Percentiles rank a stretch among this genome's conserved stretches.
Evolutionary conservation across 331 rosid species (phyloP).

Genomic region (Arachis monticola): DNA sequence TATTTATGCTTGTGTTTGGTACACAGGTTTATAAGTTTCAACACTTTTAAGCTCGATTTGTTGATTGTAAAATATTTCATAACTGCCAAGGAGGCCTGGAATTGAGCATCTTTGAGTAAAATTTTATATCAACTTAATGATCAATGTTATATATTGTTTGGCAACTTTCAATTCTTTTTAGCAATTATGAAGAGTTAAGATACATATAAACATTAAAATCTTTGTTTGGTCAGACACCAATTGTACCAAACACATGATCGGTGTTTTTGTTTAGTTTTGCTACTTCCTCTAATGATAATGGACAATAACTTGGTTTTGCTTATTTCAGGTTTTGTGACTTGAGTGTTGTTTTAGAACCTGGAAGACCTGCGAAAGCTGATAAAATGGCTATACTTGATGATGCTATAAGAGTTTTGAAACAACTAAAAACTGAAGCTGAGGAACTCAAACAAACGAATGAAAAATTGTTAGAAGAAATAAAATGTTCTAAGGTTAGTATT

Average conservation of each 20-base stretch:
- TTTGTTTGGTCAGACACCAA: neutral
- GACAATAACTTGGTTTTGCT: conserved; percentile 26
- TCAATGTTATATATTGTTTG: neutral
- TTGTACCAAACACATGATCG: neutral
- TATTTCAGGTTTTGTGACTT: conserved; percentile 77
- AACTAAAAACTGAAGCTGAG: conserved; percentile 74
- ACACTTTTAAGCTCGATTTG: neutral
- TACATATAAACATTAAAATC: neutral
- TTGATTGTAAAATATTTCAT: neutral
- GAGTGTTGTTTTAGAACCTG: conserved; percentile 83
- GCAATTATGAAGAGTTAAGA: neutral
- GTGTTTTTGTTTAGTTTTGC: conserved; percentile 33
- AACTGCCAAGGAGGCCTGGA: neutral
- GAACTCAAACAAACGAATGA: conserved; percentile 78
- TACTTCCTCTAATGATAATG: conserved; percentile 21
- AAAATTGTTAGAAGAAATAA: conserved; percentile 76
- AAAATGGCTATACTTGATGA: conserved; percentile 85
- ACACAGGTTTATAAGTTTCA: neutral
- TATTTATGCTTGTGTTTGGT: conserved; percentile 1
- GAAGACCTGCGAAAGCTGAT: conserved; percentile 72
- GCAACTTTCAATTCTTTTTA: conserved; percentile 8
- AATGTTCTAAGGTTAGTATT: conserved; percentile 69
- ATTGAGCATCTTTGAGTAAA: neutral
- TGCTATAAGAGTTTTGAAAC: conserved; percentile 79
- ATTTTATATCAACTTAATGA: neutral